A percentile compares a stretch with the other conserved stretches of the same genome.
Conservation (phyloP, 2,329 filamentous ascomycete genomes). For the Karstenula rhodostoma region DNA sequence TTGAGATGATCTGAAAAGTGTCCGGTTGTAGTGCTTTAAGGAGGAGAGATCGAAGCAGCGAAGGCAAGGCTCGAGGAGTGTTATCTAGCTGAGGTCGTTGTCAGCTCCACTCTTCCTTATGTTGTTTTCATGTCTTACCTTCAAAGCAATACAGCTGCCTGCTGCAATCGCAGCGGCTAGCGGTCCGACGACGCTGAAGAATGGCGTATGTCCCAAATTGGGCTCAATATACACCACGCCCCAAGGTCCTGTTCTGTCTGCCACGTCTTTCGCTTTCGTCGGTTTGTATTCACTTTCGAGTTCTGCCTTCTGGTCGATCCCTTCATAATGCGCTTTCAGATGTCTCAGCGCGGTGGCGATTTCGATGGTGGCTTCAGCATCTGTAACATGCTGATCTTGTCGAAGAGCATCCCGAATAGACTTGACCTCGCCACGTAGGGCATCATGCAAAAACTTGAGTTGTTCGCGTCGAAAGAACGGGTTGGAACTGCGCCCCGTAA, state of each 20-base stretch:
- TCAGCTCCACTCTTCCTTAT: background rate
- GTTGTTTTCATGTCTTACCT: slow-evolving; percentile 46
- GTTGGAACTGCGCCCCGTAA: slow-evolving; percentile 56
- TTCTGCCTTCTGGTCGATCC: slow-evolving; percentile 50
- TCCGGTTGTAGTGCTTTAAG: slow-evolving; percentile 56
- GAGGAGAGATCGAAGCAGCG: slow-evolving; percentile 51
- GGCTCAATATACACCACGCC: slow-evolving; percentile 61
- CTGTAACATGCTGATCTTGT: slow-evolving; percentile 48
- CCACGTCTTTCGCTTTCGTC: slow-evolving; percentile 51
- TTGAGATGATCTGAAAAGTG: slow-evolving; percentile 56
- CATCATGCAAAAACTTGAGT: slow-evolving; percentile 54
- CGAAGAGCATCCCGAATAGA: slow-evolving; percentile 52
- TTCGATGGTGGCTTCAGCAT: slow-evolving; percentile 53
- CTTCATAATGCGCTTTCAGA: slow-evolving; percentile 51
- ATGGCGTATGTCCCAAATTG: slow-evolving; percentile 54
- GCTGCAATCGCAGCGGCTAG: slow-evolving; percentile 59
- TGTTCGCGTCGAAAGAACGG: slow-evolving; percentile 57
- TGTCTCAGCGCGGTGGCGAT: slow-evolving; percentile 51
- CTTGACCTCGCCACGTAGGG: slow-evolving; percentile 45
- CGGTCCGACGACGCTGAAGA: slow-evolving; percentile 57
- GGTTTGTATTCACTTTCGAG: slow-evolving; percentile 55
- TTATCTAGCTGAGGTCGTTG: slow-evolving; percentile 48
- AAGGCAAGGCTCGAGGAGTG: slow-evolving; percentile 47
- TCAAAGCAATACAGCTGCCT: slow-evolving; percentile 61
- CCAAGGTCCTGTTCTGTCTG: slow-evolving; percentile 41